phyloP scores from a whole-genome alignment of 2,329 filamentous ascomycete species.

The Neonectria magnoliae region DNA sequence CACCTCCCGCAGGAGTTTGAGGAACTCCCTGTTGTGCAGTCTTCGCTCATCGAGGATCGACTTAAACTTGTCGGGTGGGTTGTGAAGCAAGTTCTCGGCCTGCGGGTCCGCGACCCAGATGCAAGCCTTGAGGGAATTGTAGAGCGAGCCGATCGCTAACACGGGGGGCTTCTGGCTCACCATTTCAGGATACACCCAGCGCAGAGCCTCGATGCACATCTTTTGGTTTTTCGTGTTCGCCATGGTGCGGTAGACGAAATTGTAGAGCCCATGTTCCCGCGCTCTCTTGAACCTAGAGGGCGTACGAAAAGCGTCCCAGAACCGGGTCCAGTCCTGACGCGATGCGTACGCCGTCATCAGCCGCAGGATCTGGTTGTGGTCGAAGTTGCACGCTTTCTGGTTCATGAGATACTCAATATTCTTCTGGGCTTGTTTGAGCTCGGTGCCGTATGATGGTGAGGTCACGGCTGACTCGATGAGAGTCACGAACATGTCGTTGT shows the following conservation, averaged over 20 bases:
- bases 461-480: conserved; percentile 54
- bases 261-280: conserved; percentile 66
- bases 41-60: conserved; percentile 30
- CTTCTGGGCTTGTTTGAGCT: conserved; percentile 52
- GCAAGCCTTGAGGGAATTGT: conserved; percentile 62
- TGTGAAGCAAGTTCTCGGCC: conserved; percentile 49
- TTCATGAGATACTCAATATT: conserved; percentile 59
- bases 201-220: conserved; percentile 59
- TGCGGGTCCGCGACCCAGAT: conserved; percentile 64
- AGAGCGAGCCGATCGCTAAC: conserved; percentile 54
- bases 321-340: conserved; percentile 61
- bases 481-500: conserved; percentile 59
- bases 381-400: conserved; percentile 50
- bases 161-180: conserved; percentile 62
- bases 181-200: conserved; percentile 70
- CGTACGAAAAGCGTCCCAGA: conserved; percentile 70
- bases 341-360: conserved; percentile 59
- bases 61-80: conserved; percentile 24
- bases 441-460: conserved; percentile 44
- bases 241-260: conserved; percentile 61
- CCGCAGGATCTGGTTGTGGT: conserved; percentile 50
- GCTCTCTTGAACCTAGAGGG: conserved; percentile 59
- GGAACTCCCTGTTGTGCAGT: conserved; percentile 46
- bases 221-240: conserved; percentile 54
- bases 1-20: conserved; percentile 46